Evolutionary conservation across 1,284 basidiomycete genomes (phyloP).

Genomic region (Golubevia pallescens): DNA sequence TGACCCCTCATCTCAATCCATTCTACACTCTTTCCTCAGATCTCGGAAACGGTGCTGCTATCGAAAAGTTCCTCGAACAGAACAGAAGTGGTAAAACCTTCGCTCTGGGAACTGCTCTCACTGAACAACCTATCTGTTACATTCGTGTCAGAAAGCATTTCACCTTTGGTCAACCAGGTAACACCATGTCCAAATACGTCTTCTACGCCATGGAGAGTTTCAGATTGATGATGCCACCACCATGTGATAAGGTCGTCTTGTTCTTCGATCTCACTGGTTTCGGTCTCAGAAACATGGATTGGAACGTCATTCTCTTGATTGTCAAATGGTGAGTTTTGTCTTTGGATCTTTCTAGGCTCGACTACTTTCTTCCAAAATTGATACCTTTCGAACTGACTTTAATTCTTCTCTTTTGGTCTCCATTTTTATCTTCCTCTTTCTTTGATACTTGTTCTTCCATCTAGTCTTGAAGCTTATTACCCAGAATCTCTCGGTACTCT

Average conservation of each 20-base stretch:
- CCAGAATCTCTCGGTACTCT: slow-evolving; percentile 54
- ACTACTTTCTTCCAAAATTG: neutral
- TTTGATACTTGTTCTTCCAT: slow-evolving; percentile 48
- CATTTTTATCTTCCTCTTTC: slow-evolving; percentile 34
- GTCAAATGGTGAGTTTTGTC: neutral
- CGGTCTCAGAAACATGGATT: slow-evolving; percentile 18
- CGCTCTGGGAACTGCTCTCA: slow-evolving; percentile 37
- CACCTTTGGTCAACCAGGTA: slow-evolving; percentile 47
- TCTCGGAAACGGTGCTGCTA: slow-evolving; percentile 28
- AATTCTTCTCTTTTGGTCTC: neutral
- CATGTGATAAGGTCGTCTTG: slow-evolving; percentile 58
- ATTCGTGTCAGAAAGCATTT: slow-evolving; percentile 20
- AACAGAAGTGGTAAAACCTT: slow-evolving; percentile 48
- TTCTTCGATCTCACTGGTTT: slow-evolving; percentile 55
- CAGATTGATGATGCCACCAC: slow-evolving; percentile 49
- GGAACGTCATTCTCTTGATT: neutral
- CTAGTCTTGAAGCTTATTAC: slow-evolving; percentile 58
- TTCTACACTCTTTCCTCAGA: slow-evolving; percentile 13
- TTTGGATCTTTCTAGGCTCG: neutral
- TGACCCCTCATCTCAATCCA: no score
- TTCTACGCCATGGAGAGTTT: slow-evolving; percentile 55
- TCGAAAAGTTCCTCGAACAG: slow-evolving; percentile 54
- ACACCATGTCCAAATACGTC: slow-evolving; percentile 55
- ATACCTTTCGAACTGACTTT: slow-evolving; percentile 28
- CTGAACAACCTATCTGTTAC: slow-evolving; percentile 39